Evolutionary conservation across 768 basidiomycete genomes (phyloP).

Genomic region (Pholiota microspora): DNA sequence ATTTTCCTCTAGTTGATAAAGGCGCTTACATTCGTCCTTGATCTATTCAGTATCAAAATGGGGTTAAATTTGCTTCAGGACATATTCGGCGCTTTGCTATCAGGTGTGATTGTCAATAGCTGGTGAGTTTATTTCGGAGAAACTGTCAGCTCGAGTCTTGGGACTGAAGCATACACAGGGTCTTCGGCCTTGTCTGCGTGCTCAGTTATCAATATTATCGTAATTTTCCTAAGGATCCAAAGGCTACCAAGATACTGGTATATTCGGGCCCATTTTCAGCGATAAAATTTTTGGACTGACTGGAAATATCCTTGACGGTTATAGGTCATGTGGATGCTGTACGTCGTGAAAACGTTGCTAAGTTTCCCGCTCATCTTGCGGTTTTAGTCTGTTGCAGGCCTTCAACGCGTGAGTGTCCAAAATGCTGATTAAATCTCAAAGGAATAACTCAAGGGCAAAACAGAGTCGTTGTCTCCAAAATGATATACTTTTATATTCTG

Average conservation of each 20-base stretch:
- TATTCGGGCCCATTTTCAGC: neutral
- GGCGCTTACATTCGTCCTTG: too few species aligned
- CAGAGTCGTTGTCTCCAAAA: neutral
- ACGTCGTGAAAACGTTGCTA: neutral
- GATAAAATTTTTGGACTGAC: too few species aligned
- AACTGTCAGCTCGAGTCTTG: too few species aligned
- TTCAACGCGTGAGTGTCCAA: neutral
- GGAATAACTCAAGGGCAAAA: neutral
- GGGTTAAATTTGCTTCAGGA: neutral
- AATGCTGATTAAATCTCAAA: neutral
- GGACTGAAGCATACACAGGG: neutral
- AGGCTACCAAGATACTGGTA: neutral
- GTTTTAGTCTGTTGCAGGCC: neutral
- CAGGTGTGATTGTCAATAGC: neutral
- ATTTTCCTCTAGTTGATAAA: too few species aligned
- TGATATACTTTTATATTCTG: neutral
- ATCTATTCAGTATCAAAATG: too few species aligned
- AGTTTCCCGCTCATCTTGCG: neutral
- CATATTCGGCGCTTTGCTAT: neutral
- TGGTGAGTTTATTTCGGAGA: too few species aligned
- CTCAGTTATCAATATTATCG: neutral
- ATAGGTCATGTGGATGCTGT: neutral
- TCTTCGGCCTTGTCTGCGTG: slow-evolving; percentile 4
- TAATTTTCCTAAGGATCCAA: neutral
- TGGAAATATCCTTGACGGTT: too few species aligned